These are phyloP conservation scores for Tilletia horrida DNA, from an alignment of 1,284 basidiomycete species.

Conservation along the genomic window DNA sequence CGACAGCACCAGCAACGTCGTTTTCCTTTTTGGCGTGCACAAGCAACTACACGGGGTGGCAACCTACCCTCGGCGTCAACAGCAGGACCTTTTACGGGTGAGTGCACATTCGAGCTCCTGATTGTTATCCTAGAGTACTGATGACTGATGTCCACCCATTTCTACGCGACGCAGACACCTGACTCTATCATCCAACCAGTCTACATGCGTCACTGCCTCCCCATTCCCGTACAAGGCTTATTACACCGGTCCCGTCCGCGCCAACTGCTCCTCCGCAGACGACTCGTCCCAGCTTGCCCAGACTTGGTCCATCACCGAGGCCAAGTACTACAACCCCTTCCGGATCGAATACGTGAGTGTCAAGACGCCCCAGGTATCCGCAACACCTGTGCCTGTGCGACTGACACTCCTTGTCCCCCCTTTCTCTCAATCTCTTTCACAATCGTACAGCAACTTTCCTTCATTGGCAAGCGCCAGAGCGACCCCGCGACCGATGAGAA, in stretches of 20 bases:
- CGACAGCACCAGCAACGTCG: background rate
- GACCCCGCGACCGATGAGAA: background rate
- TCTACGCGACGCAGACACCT: background rate
- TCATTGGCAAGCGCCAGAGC: background rate
- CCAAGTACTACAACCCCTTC: background rate
- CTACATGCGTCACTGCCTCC: background rate
- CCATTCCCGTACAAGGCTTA: constrained; percentile 1
- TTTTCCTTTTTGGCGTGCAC: background rate
- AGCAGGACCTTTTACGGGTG: background rate
- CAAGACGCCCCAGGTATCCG: background rate
- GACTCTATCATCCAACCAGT: background rate
- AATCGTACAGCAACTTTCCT: background rate
- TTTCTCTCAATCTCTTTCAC: background rate
- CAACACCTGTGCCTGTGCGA: too few species aligned
- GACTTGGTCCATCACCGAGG: background rate
- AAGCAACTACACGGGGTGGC: background rate
- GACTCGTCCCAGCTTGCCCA: background rate
- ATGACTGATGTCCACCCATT: background rate
- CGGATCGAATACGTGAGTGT: constrained; percentile 1
- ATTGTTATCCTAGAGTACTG: background rate
- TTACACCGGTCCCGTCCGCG: background rate
- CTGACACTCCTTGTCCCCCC: too few species aligned
- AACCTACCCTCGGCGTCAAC: background rate
- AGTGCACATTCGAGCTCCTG: background rate
- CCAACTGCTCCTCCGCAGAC: background rate